phyloP scores from a whole-genome alignment of 1,284 basidiomycete species.

The Marasmius fiardii region DNA sequence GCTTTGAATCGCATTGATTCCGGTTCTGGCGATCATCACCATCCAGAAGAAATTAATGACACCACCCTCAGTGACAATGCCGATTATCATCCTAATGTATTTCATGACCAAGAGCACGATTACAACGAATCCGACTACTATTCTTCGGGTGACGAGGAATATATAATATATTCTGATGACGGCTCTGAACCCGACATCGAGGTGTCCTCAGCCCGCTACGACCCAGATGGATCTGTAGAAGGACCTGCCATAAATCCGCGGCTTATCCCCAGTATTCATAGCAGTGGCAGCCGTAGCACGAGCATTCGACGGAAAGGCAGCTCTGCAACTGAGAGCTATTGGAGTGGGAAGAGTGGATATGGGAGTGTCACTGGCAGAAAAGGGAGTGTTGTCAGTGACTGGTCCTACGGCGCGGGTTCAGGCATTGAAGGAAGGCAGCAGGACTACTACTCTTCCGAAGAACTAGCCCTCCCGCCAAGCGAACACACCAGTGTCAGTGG shows the following conservation, averaged over 20 bases:
- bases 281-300: neutral
- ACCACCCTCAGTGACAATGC: too few relatives aligned
- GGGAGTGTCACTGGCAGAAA: conserved; percentile 1
- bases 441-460: neutral
- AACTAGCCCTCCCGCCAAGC: neutral
- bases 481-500: neutral
- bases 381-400: neutral
- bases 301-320: neutral
- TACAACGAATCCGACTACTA: neutral
- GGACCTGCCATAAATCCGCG: neutral
- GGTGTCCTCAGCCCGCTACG: neutral
- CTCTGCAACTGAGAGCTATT: neutral
- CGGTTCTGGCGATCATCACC: neutral
- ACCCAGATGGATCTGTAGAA: neutral
- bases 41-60: neutral
- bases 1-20: neutral
- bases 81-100: too few relatives aligned
- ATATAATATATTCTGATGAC: neutral
- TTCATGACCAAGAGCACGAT: neutral
- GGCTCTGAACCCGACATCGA: neutral
- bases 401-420: neutral
- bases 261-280: neutral
- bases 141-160: neutral
- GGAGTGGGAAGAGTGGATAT: conserved; percentile 3
- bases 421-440: neutral